Conservation (phyloP, 2,329 filamentous ascomycete species). For the Aureobasidium sp. region DNA sequence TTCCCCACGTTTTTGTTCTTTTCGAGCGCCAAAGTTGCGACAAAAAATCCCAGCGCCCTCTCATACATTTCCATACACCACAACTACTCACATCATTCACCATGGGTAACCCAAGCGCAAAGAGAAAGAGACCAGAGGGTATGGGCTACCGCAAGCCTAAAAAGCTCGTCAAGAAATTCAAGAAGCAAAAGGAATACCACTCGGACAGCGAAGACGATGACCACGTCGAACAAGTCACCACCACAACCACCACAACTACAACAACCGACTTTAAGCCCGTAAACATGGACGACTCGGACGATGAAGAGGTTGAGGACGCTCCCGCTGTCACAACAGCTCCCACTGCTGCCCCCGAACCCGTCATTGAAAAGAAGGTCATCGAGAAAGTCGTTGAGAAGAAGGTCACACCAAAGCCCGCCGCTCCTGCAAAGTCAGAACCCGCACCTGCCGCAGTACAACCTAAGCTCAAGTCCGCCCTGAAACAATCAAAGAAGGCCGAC, state of each 20-base stretch:
- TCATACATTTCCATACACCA: background rate
- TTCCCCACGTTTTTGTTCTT: background rate
- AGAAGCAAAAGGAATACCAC: conserved; percentile 70
- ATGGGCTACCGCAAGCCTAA: conserved; percentile 50
- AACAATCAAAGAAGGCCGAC: conserved; percentile 11
- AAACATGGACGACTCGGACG: conserved; percentile 53
- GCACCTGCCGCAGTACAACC: conserved; percentile 4
- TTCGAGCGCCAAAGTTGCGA: background rate
- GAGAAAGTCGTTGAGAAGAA: conserved; percentile 12
- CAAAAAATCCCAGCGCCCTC: conserved; percentile 7
- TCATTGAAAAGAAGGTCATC: conserved; percentile 2
- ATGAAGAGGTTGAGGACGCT: conserved; percentile 38
- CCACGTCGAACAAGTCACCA: conserved; percentile 32
- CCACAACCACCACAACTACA: conserved; percentile 29
- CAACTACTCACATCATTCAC: conserved; percentile 19
- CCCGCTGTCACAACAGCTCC: background rate
- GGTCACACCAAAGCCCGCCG: background rate
- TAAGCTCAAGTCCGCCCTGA: conserved; percentile 20
- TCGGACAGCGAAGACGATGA: conserved; percentile 65
- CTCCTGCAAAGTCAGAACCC: conserved; percentile 1
- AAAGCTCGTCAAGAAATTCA: conserved; percentile 63
- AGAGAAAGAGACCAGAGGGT: conserved; percentile 47
- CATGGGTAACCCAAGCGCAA: conserved; percentile 30
- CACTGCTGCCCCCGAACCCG: conserved; percentile 28
- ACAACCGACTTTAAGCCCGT: conserved; percentile 54